Conservation (phyloP, 176 grass and related monocot genomes). For the Pontederia paniculata region DNA sequence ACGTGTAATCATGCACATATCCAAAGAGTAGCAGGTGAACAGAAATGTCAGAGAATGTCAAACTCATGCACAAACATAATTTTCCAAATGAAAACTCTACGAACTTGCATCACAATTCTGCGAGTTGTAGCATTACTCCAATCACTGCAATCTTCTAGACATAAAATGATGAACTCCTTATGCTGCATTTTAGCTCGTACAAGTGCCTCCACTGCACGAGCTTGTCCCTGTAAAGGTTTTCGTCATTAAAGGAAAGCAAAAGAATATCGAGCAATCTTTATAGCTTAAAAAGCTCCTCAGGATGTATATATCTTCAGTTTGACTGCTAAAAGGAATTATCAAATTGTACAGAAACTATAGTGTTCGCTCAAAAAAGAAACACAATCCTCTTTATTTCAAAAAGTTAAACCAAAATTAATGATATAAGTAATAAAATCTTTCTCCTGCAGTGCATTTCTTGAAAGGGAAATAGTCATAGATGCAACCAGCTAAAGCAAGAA, state of each 20-base stretch:
- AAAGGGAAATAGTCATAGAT: too few species aligned
- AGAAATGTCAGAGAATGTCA: not conserved
- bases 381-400: too few species aligned
- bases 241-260: constrained; percentile 8
- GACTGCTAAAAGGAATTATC: too few species aligned
- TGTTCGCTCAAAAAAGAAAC: too few species aligned
- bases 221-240: constrained; percentile 56
- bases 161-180: constrained; percentile 86
- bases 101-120: constrained; percentile 89
- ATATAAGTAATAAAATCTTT: too few species aligned
- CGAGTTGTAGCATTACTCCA: constrained; percentile 90
- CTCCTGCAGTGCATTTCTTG: too few species aligned
- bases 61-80: not conserved
- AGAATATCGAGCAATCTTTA: not conserved
- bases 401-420: too few species aligned
- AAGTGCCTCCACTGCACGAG: constrained; percentile 75
- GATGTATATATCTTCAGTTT: not conserved
- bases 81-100: constrained; percentile 11
- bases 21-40: not conserved
- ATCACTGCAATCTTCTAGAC: constrained; percentile 95
- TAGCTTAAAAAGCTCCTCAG: not conserved
- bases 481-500: too few species aligned
- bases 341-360: too few species aligned
- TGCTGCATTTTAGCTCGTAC: constrained; percentile 70
- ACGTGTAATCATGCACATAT: not conserved